Conservation (phyloP, 192 early-diverging fungal species). For the Entomortierella parvispora region DNA sequence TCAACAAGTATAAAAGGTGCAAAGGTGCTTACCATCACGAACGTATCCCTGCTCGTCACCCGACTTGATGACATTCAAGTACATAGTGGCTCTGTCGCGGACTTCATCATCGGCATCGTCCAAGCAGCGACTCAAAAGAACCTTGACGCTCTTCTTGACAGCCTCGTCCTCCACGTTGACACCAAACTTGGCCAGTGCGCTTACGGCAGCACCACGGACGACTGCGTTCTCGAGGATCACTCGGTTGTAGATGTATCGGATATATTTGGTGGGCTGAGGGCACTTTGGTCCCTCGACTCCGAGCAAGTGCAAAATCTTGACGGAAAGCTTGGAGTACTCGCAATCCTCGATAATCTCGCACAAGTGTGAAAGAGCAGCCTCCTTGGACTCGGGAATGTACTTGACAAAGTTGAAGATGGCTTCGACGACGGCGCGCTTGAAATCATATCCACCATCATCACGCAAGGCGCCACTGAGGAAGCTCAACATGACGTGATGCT, state of each 20-base stretch:
- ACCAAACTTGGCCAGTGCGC: constrained; percentile 93
- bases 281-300: constrained; percentile 95
- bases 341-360: constrained; percentile 99
- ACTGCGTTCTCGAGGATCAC: constrained; percentile 97
- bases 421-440: constrained; percentile 95
- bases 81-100: constrained; percentile 93
- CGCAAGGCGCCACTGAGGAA: constrained; percentile 93
- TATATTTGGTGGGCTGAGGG: constrained; percentile 92
- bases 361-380: constrained; percentile 92
- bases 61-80: constrained; percentile 77
- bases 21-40: constrained; percentile 84
- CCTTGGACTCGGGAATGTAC: constrained; percentile 93
- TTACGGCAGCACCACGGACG: constrained; percentile 96
- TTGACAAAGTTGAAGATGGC: constrained; percentile 97
- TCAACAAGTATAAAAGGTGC: too few species aligned
- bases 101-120: constrained; percentile 99
- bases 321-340: constrained; percentile 98
- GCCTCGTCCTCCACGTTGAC: constrained; percentile 76
- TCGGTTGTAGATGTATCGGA: constrained; percentile 99
- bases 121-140: constrained; percentile 91
- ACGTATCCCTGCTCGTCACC: constrained; percentile 75
- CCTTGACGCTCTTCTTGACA: constrained; percentile 79
- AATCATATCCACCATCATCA: constrained; percentile 98
- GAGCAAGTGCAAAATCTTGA: constrained; percentile 94
- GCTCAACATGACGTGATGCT: constrained; percentile 92